These are phyloP conservation scores for Rostrohypoxylon terebratum DNA, from an alignment of 495 filamentous ascomycete genomes.

Conservation along the genomic window DNA sequence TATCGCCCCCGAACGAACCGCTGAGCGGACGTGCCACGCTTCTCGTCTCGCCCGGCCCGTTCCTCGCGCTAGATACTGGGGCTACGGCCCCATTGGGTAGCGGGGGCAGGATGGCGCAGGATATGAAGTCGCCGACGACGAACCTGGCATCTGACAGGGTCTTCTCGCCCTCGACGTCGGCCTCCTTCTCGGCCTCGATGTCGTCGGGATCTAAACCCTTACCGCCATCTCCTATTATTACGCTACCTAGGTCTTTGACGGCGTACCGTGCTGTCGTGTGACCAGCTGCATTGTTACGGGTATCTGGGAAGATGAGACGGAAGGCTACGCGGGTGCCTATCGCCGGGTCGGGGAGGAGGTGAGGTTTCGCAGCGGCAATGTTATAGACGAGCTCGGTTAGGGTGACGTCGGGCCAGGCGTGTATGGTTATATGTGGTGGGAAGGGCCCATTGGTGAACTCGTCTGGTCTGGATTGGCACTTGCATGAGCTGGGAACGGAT, in stretches of 20 bases:
- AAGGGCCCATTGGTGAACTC: constrained; percentile 71
- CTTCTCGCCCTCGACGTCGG: constrained; percentile 64
- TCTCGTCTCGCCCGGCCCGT: constrained; percentile 52
- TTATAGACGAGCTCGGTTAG: constrained; percentile 80
- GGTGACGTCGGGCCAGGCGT: constrained; percentile 89
- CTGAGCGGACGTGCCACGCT: constrained; percentile 56
- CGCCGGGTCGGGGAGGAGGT: constrained; percentile 76
- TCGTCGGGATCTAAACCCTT: constrained; percentile 55
- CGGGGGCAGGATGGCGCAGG: constrained; percentile 82
- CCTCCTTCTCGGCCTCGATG: constrained; percentile 33
- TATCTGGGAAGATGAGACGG: constrained; percentile 88
- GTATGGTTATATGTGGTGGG: constrained; percentile 80
- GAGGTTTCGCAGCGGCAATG: constrained; percentile 58
- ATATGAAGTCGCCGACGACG: constrained; percentile 89
- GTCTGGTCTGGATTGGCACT: constrained; percentile 62
- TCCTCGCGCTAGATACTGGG: constrained; percentile 58
- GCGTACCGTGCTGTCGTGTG: constrained; percentile 70
- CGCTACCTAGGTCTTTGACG: constrained; percentile 80
- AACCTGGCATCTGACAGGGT: constrained; percentile 80
- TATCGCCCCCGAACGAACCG: constrained; percentile 48
- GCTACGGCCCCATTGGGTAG: constrained; percentile 78
- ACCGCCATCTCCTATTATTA: constrained; percentile 77
- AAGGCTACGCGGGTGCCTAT: constrained; percentile 87
- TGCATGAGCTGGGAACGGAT: constrained; percentile 4
- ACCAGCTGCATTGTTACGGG: constrained; percentile 63